Base-by-base conservation (phyloP, 805 yeast species). In the Helenozyma rhizophorensis region DNA sequence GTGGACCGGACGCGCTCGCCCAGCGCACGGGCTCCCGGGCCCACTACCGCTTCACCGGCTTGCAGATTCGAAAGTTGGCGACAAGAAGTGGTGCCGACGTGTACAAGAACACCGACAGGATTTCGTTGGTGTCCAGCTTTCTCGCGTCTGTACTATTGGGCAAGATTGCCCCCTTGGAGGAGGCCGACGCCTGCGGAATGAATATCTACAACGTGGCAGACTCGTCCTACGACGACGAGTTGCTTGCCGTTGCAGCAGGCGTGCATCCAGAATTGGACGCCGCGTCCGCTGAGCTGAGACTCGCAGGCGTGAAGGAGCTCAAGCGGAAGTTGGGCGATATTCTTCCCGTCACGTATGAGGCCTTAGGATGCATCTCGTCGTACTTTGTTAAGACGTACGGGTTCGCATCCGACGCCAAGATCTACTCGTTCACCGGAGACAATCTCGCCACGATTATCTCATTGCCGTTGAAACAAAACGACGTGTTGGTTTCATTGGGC, bases 121-220 rank as follows among this genome's bases (percentile, higher is more conserved):
- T 89, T 23, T 73, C 88, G 1, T 61, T 89, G 28, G 87, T 88
- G 1, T 84, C 95, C 1, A 78, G 82, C 34, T 88, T 88, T 50
- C 60, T 87, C 21, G 79, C 90, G 5, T 74, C 86, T 18, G 62
- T 89, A 9, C 65, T 89, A 19, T 58, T 79, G 25, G 94, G 94
- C 8, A 48, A 65, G 34, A 63, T 83, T 27, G 68, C 81, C 3
- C 69, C 72, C 3, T 62, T 86, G 36, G 97, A 88, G 46, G 80
- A 81, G 47, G 78, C 86, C 10, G 97, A 89, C 58, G 95, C 85
- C 2, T 86, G 96, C 60, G 97, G 97, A 9, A 87, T 87, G 93
- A 89, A 89, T 48, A 50, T 88, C 28, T 87, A 85, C 64, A 89
- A 85, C 55, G 72, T 88, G 25, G 42, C 62, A n/a, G 62, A 72